Evolutionary conservation across 768 basidiomycete genomes (phyloP), one percentile per base, ranked within the genome.

Genomic region (Lepiota brunneoincarnata): DNA sequence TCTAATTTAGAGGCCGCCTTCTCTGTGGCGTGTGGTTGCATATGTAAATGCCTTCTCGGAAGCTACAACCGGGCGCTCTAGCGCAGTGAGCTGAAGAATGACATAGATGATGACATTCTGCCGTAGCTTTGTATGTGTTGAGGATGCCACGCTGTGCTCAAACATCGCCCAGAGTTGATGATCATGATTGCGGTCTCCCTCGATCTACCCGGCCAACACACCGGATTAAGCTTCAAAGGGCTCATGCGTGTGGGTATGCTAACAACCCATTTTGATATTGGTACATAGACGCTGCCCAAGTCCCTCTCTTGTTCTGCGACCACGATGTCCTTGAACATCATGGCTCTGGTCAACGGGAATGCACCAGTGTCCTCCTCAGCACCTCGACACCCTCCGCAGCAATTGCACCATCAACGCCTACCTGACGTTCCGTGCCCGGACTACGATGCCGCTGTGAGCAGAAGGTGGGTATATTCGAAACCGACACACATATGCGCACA

Each of bases 371-470:
- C 31, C 31, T 31, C 31, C 31, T 31, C 31, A 31, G 31, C 31
- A 31, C 4, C 7, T 31, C n/a, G 23, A 4, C 42, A 38, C 12
- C 48, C 48, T 6, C 38, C 36, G 24, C 6, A 21, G 3, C n/a
- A 38, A 14, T n/a, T n/a, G 46, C 6, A 14, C 47, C 61, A 55
- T 21, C 55, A 18, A 35, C 51, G 6, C 58, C 58, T 5, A 61
- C 62, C 28, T 9, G 74, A 75, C 23, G 69, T 70, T 42, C 66
- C 62, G 12, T 75, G 74, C 58, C 76, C 76, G 1, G 69, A 72
- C 47, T 78, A 78, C 50, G 68, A 74, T 31, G 61, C 63, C 9
- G 69, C 69, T 14, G 68, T 74, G 36, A 69, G 64, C 61, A 69
- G 71, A 62, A 73, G 74, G 76, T 75, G 58, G 54, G 67, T 54